phyloP scores from a whole-genome alignment of 202 grass and related monocot genomes.

The Panicum hallii region DNA sequence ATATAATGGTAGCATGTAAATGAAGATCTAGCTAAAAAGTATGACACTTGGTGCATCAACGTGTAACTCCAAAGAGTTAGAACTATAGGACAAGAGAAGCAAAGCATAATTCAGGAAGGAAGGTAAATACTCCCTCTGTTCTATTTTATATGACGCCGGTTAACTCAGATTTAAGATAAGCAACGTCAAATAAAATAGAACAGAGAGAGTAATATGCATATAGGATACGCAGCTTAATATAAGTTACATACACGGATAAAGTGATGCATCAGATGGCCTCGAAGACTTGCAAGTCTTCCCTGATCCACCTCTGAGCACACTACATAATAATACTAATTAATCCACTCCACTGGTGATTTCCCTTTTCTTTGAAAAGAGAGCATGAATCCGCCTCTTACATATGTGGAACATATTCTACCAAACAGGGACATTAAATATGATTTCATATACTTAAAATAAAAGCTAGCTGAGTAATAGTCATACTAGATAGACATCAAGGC shows the following conservation, averaged over 20 bases:
- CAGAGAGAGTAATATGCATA: too few relatives aligned
- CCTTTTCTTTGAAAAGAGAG: not conserved
- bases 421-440: not conserved
- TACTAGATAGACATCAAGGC: not conserved
- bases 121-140: too few relatives aligned
- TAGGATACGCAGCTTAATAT: not conserved
- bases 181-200: too few relatives aligned
- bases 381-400: not conserved
- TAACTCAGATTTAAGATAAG: too few relatives aligned
- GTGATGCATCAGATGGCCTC: not conserved
- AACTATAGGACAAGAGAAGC: too few relatives aligned
- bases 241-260: not conserved
- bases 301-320: not conserved
- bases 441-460: not conserved
- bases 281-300: not conserved
- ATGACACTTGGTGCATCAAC: too few relatives aligned
- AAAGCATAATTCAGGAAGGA: too few relatives aligned
- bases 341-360: not conserved
- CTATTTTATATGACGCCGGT: too few relatives aligned
- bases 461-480: not conserved
- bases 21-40: too few relatives aligned
- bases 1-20: too few relatives aligned
- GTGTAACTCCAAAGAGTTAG: too few relatives aligned
- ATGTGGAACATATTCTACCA: not conserved
- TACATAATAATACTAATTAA: too few relatives aligned